Conservation (phyloP, 768 basidiomycete species). For the Mycena alexandri region DNA sequence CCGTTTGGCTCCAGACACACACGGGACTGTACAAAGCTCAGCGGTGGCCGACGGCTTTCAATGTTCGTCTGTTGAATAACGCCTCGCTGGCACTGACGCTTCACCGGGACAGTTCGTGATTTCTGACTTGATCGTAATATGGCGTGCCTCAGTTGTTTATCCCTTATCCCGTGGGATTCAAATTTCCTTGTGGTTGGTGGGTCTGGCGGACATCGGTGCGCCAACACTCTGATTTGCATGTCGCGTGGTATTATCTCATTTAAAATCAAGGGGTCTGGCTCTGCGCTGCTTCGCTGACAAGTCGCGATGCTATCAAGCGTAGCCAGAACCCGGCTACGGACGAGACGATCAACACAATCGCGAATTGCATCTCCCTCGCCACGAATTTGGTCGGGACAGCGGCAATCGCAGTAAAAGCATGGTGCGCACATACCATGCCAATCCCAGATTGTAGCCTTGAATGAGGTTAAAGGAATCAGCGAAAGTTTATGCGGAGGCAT, state of each 20-base stretch:
- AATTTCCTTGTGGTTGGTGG: slow-evolving; percentile 3
- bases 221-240: not conserved
- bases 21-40: not conserved
- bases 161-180: not conserved
- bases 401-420: slow-evolving; percentile 11
- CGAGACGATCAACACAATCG: slow-evolving; percentile 14
- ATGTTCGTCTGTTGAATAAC: slow-evolving; percentile 11
- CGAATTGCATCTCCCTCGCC: slow-evolving; percentile 8
- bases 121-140: slow-evolving; percentile 30
- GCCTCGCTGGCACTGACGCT: not conserved
- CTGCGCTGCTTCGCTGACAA: slow-evolving; percentile 6
- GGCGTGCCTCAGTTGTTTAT: slow-evolving; percentile 31
- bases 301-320: slow-evolving; percentile 15
- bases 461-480: not conserved
- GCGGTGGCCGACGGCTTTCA: slow-evolving; percentile 10
- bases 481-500: not conserved
- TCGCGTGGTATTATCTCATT: not conserved
- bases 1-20: slow-evolving; percentile 2
- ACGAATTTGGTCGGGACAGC: slow-evolving; percentile 24
- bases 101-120: slow-evolving; percentile 22
- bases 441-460: not conserved
- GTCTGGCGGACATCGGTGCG: slow-evolving; percentile 21
- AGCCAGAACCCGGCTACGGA: not conserved
- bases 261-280: slow-evolving; percentile 4
- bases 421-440: slow-evolving; percentile 9